Base-by-base conservation (phyloP, 139 green algal species). In the Chlamydomonas schloesseri region DNA sequence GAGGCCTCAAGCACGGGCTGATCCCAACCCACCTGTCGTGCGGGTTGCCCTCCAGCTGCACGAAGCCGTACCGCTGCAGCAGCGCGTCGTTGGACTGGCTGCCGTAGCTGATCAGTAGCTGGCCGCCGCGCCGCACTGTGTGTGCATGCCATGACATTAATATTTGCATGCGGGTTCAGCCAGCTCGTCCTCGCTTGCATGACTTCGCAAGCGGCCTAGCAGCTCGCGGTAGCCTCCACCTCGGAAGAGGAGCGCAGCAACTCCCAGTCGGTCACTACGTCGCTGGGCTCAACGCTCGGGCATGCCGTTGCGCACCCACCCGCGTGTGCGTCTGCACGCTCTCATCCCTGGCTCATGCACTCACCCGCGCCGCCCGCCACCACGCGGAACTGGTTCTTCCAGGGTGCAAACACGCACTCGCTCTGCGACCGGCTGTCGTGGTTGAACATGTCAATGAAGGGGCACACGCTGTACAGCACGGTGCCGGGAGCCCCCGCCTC, bases 11-110 rank as follows among this genome's bases (percentile, higher is more conserved):
- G n/a, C 42, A 50, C 42, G 6, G 42, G 6, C 42, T 8, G 42
- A 5, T 5, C 42, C 42, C 42, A 47, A n/a, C 47, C 29, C 69
- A 89, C 78, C 70, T 69, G 85, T 92, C 89, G 29, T 88, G 11
- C 20, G 67, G 73, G 37, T 88, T 90, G 60, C 67, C 67, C n/a
- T 83, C 73, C 60, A 67, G 20, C 47, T 89, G 71, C 42, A 88
- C 78, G 71, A 92, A 92, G 50, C 89, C 89, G 79, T 89, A 92
- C 33, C 76, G 83, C 76, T 92, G 89, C 78, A 92, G 72, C 60
- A 92, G 80, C 64, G 84, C 81, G 80, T 92, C 89, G 60, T 90
- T 88, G 31, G 80, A 89, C 72, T 90, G 84, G 72, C 42, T 76
- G 85, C 89, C 89, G 65, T 92, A 92, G 80, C 68, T 90, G 34